Base-by-base conservation (phyloP, 495 filamentous ascomycete genomes). In the Annulohypoxylon bovei region DNA sequence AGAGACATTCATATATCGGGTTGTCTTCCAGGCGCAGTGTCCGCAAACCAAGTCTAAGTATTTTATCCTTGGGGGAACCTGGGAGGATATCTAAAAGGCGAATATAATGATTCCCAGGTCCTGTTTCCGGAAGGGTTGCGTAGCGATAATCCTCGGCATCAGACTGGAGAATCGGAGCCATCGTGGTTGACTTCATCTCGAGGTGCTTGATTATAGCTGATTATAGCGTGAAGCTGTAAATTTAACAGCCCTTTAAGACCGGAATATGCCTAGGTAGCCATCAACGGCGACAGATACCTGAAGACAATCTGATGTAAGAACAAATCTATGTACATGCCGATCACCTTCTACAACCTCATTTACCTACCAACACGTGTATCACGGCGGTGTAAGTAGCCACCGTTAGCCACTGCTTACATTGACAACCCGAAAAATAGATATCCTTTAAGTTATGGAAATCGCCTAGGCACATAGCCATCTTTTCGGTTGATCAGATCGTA, bases 71-170 rank as follows among this genome's bases (percentile, higher is more conserved):
- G 2, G 27, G n/a, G 6, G 27, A 8, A 35, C 49, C 16, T 33
- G 49, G 49, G n/a, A 53, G 28, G 6, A 53, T 53, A 8, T 53
- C 49, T n/a, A 53, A 28, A 3, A 53, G 49, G 3, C 49, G 49
- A 8, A 53, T 32, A 33, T 53, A 4, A 53, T 33, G 49, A 33
- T 53, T 33, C 1, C n/a, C 49, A 30, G 25, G 49, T 3, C n/a
- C 28, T 7, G 27, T n/a, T 32, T 53, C 27, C 27, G 49, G 49
- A 33, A 53, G 49, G 3, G 28, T 14, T n/a, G n/a, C n/a, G 20
- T 53, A 53, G 27, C 28, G 27, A 12, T 53, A 53, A 53, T 53
- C 7, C 14, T 52, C 47, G 14, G 16, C 30, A 2, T 1, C 25
- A 30, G 27, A 52, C 5, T 47, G 9, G 8, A 47, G 20, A 23